Percentiles rank a stretch among this genome's conserved stretches.
Conservation (phyloP, 2,329 filamentous ascomycete genomes). For the Ceratocystis smalleyi region DNA sequence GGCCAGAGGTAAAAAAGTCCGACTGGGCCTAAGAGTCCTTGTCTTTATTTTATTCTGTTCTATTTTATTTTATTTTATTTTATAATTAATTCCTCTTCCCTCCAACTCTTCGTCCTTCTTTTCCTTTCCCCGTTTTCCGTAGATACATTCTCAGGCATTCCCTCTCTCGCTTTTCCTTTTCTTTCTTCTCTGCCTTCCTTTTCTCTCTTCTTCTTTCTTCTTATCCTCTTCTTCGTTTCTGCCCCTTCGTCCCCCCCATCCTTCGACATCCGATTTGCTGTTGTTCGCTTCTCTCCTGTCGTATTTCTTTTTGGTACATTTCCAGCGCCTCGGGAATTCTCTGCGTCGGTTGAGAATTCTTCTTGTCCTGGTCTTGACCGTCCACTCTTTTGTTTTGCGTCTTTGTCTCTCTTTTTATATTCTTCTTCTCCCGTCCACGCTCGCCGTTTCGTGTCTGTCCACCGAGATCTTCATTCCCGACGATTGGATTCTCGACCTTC, state of each 20-base stretch:
- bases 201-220: conserved; percentile 7
- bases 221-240: conserved; percentile 11
- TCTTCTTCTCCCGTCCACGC: conserved; percentile 11
- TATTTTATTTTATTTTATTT: conserved; percentile 5
- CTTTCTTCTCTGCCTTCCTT: neutral
- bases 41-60: neutral
- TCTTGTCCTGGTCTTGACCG: conserved; percentile 29
- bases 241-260: conserved; percentile 20
- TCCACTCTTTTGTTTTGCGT: conserved; percentile 21
- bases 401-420: conserved; percentile 12
- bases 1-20: neutral
- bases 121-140: neutral
- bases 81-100: neutral
- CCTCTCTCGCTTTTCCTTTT: neutral
- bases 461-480: conserved; percentile 1
- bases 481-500: neutral
- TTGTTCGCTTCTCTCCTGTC: conserved; percentile 17
- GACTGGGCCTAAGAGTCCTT: neutral
- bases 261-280: conserved; percentile 23
- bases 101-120: conserved; percentile 1
- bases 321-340: conserved; percentile 26
- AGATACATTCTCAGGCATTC: conserved; percentile 1
- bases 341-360: conserved; percentile 31
- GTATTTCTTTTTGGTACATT: conserved; percentile 25
- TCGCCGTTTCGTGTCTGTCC: conserved; percentile 8